A percentile compares a stretch with the other conserved stretches of the same genome.
These are phyloP conservation scores for Entomortierella lignicola DNA, from an alignment of 192 early-diverging fungal genomes.

Conservation along the genomic window DNA sequence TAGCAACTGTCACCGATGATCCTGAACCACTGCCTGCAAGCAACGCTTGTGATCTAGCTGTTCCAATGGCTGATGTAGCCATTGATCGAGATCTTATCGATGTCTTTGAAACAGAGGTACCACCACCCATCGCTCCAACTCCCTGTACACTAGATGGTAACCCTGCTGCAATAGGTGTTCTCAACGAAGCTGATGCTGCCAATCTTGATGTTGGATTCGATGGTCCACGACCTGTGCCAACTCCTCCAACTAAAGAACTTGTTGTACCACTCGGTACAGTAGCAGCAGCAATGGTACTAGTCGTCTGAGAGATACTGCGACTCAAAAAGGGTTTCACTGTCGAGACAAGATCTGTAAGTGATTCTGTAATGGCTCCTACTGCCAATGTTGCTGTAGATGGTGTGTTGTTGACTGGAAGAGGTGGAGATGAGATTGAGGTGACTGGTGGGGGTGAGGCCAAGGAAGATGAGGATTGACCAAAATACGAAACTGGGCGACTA, in stretches of 20 bases:
- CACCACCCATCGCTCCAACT: slow-evolving; percentile 31
- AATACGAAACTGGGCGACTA: neutral
- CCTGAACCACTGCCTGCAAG: slow-evolving; percentile 6
- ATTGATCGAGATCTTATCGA: slow-evolving; percentile 33
- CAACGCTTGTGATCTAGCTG: slow-evolving; percentile 34
- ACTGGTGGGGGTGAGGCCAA: neutral
- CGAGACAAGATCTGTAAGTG: slow-evolving; percentile 39
- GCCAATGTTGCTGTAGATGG: slow-evolving; percentile 27
- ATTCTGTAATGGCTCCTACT: slow-evolving; percentile 27
- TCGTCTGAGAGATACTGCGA: slow-evolving; percentile 22
- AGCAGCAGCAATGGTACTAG: no score
- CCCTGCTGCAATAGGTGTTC: slow-evolving; percentile 49
- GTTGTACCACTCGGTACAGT: neutral
- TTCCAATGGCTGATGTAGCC: slow-evolving; percentile 40
- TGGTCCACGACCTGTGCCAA: slow-evolving; percentile 30
- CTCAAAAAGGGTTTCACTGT: slow-evolving; percentile 37
- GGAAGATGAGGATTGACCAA: neutral
- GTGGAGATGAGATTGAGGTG: slow-evolving; percentile 26
- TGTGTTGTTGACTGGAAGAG: neutral
- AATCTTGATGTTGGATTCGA: slow-evolving; percentile 24
- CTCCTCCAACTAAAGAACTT: slow-evolving; percentile 31
- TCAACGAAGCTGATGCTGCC: slow-evolving; percentile 15
- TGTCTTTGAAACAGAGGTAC: slow-evolving; percentile 38
- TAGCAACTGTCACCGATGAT: slow-evolving; percentile 15
- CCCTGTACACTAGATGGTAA: slow-evolving; percentile 23